Evolutionary conservation across 768 basidiomycete species (phyloP).

Genomic region (Pulveroboletus sp.): DNA sequence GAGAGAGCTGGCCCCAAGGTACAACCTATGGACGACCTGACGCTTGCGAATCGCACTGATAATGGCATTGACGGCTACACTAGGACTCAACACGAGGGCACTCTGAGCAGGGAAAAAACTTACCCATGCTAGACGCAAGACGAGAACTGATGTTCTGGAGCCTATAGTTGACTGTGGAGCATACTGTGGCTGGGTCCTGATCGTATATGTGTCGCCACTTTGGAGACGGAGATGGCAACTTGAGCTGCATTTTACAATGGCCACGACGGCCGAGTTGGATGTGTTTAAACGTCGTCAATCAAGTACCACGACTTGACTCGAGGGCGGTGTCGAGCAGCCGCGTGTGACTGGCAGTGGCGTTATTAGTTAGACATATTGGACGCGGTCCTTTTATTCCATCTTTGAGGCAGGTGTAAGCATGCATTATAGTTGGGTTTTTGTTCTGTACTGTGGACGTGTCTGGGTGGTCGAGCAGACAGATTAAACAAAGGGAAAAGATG

Average conservation of each 20-base stretch:
- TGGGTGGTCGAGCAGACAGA: neutral
- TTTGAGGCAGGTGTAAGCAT: neutral
- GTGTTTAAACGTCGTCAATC: neutral
- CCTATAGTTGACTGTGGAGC: constrained; percentile 18
- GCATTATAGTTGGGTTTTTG: neutral
- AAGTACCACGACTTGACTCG: neutral
- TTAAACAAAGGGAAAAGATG: neutral
- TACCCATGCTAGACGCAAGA: constrained; percentile 29
- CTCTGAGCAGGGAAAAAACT: neutral
- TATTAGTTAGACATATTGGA: no score
- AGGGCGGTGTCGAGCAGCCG: constrained; percentile 10
- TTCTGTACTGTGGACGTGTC: neutral
- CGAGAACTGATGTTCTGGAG: constrained; percentile 28
- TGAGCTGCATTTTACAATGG: constrained; percentile 24
- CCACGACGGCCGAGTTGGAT: neutral
- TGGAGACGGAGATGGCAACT: constrained; percentile 12
- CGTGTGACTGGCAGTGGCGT: constrained; percentile 7
- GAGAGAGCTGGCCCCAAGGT: constrained; percentile 54
- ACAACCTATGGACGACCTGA: constrained; percentile 48
- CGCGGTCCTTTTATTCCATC: no score
- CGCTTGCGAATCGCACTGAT: constrained; percentile 46
- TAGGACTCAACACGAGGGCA: neutral
- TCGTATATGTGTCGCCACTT: constrained; percentile 26
- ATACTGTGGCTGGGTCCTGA: constrained; percentile 30
- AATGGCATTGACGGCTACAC: constrained; percentile 49